phyloP scores from a whole-genome alignment of 2,329 filamentous ascomycete genomes.

The Xylariaceae sp. region DNA sequence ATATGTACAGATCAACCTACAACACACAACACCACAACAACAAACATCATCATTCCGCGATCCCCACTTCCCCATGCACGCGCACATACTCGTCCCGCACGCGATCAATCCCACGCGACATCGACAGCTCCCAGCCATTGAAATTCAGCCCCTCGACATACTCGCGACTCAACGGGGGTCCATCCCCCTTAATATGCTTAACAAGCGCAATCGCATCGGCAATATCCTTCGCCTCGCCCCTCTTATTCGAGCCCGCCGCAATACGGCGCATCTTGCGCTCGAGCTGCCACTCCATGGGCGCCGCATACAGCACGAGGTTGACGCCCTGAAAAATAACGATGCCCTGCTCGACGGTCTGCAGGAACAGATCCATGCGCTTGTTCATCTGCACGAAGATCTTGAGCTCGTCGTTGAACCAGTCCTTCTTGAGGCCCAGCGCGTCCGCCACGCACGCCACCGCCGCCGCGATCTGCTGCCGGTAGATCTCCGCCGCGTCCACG shows the following conservation, averaged over 20 bases:
- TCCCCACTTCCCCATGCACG: conserved; percentile 1
- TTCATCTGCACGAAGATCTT: conserved; percentile 19
- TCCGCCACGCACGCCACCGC: conserved; percentile 16
- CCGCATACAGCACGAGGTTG: conserved; percentile 26
- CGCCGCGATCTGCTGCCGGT: conserved; percentile 17
- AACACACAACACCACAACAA: neutral
- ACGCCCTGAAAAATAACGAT: conserved; percentile 23
- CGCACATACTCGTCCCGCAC: neutral
- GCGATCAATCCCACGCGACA: neutral
- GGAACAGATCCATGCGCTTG: conserved; percentile 21
- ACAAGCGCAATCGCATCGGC: conserved; percentile 11
- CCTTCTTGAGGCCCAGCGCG: conserved; percentile 2
- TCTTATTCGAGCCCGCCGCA: conserved; percentile 5
- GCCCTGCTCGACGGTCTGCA: conserved; percentile 24
- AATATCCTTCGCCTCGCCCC: conserved; percentile 7
- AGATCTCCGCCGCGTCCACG: conserved; percentile 21
- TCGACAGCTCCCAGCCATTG: conserved; percentile 3
- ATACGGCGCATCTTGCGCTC: conserved; percentile 28
- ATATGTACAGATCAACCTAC: too few species aligned
- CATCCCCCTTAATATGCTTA: conserved; percentile 1
- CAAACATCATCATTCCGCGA: neutral
- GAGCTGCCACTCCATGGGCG: conserved; percentile 25
- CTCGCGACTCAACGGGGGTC: neutral
- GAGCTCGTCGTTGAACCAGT: conserved; percentile 27
- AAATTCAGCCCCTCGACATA: conserved; percentile 6